Evolutionary conservation across 2,329 filamentous ascomycete genomes (phyloP), one percentile per base, ranked within the genome.

Genomic region (Simplicillium sp.): DNA sequence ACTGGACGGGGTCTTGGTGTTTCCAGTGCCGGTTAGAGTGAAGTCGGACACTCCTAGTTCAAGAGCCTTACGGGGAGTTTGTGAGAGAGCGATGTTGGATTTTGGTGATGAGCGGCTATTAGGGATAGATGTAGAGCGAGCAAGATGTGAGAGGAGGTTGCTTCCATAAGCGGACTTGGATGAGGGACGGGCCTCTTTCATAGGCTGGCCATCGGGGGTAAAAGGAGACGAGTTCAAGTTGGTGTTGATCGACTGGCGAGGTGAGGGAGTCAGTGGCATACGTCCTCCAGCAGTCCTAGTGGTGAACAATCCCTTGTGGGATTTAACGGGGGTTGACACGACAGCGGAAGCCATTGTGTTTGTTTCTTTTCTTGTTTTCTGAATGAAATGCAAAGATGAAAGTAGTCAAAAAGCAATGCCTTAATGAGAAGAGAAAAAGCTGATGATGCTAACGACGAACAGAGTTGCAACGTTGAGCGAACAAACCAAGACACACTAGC

Each of bases 31-130:
- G 39, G 85, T 87, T 54, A 98, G 73, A 14, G 86, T 80, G 72
- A 90, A 97, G 59, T 98, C 89, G 33, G 89, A 96, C 29, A 95
- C 82, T 50, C 87, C 88, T 33, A 95, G 77, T 64, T 97, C 90
- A 32, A 97, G 75, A 36, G 71, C 75, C 61, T 84, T 87, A 55
- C 86, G 84, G 15, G 90, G 89, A 34, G 87, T 89, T 44, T 81
- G 75, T 42, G 78, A 76, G 49, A 80, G 79, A 50, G 84, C 86
- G 61, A 96, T 96, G 72, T 96, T 97, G 44, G 89, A 96, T 72
- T 97, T 97, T 59, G 89, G 88, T 3, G 90, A 96, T 59, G 92
- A 85, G 38, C 85, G 83, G 61, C 86, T 82, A 33, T 76, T 69
- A 33, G 73, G 67, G 67, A 81, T 83, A 46, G 80, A 73, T 45